These are phyloP conservation scores for Lomentospora prolificans DNA, from an alignment of 2,329 filamentous ascomycete species.

Conservation along the genomic window DNA sequence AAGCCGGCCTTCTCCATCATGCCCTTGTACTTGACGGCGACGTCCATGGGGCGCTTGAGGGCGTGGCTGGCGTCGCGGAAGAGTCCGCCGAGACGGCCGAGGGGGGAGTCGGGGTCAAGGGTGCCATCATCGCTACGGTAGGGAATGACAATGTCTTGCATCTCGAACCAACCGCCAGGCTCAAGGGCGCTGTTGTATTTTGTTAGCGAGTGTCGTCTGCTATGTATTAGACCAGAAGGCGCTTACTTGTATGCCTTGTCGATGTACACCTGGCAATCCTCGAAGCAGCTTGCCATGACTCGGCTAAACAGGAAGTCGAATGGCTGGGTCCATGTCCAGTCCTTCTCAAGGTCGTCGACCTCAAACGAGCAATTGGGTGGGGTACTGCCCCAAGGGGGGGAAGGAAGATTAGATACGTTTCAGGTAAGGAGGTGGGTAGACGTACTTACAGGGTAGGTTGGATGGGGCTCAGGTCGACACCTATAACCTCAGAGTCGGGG, in stretches of 20 bases:
- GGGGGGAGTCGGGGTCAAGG: slow-evolving; percentile 25
- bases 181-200: slow-evolving; percentile 19
- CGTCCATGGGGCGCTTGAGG: slow-evolving; percentile 27
- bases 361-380: slow-evolving; percentile 40
- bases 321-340: slow-evolving; percentile 26
- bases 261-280: slow-evolving; percentile 23
- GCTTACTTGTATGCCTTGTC: slow-evolving; percentile 17
- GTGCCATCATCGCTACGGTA: slow-evolving; percentile 35
- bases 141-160: slow-evolving; percentile 33
- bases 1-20: slow-evolving; percentile 41
- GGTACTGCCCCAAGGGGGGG: slow-evolving; percentile 20
- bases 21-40: slow-evolving; percentile 23
- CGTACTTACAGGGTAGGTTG: slow-evolving; percentile 24
- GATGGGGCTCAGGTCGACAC: slow-evolving; percentile 32
- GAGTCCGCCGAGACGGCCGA: slow-evolving; percentile 30
- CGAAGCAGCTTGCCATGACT: slow-evolving; percentile 19
- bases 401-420: not conserved
- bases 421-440: not conserved
- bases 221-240: not conserved
- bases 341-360: slow-evolving; percentile 30
- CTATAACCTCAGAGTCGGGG: slow-evolving; percentile 22
- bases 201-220: not conserved
- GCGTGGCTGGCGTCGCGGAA: slow-evolving; percentile 26
- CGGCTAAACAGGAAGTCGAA: slow-evolving; percentile 32
- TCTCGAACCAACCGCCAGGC: slow-evolving; percentile 46